Percentiles rank a stretch among this genome's conserved stretches.
Evolutionary conservation across 805 yeast genomes (phyloP).

Genomic region (Peterozyma xylosa): DNA sequence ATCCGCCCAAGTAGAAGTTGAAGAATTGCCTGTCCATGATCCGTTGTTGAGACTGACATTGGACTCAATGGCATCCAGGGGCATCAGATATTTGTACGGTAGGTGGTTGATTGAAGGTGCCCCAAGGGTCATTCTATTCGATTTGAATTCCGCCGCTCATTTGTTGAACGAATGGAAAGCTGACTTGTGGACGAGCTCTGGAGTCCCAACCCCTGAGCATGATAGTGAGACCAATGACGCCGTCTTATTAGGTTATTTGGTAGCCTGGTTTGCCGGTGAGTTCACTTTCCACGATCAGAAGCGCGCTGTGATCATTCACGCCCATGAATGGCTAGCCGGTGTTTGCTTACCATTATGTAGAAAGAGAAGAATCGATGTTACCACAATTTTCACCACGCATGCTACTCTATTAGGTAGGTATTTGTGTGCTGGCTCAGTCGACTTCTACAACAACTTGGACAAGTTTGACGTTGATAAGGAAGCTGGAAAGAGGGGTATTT

Average conservation of each 20-base stretch:
- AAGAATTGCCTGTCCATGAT: conserved; percentile 47
- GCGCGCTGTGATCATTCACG: conserved; percentile 88
- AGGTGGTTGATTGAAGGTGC: conserved; percentile 98
- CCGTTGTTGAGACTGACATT: conserved; percentile 51
- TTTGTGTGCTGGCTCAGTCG: conserved; percentile 93
- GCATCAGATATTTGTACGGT: conserved; percentile 79
- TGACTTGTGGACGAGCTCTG: conserved; percentile 85
- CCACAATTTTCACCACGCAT: conserved; percentile 95
- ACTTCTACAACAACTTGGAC: conserved; percentile 86
- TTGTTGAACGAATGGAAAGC: conserved; percentile 88
- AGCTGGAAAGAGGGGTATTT: conserved; percentile 96
- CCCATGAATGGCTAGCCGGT: conserved; percentile 98
- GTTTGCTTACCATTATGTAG: conserved; percentile 90
- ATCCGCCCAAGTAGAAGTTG: conserved; percentile 76
- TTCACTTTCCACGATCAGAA: conserved; percentile 75
- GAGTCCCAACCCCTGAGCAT: conserved; percentile 87
- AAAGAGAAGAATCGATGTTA: conserved; percentile 84
- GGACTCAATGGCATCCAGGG: conserved; percentile 74
- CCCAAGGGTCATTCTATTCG: conserved; percentile 86
- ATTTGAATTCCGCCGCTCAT: conserved; percentile 63
- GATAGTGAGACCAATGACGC: conserved; percentile 91
- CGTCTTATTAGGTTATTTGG: conserved; percentile 82
- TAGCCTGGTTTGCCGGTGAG: conserved; percentile 97
- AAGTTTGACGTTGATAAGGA: conserved; percentile 93
- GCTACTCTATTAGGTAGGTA: conserved; percentile 94